Evolutionary conservation across 2,329 filamentous ascomycete genomes (phyloP), one percentile per base, ranked within the genome.

Genomic region (Waltergamsia citrina): DNA sequence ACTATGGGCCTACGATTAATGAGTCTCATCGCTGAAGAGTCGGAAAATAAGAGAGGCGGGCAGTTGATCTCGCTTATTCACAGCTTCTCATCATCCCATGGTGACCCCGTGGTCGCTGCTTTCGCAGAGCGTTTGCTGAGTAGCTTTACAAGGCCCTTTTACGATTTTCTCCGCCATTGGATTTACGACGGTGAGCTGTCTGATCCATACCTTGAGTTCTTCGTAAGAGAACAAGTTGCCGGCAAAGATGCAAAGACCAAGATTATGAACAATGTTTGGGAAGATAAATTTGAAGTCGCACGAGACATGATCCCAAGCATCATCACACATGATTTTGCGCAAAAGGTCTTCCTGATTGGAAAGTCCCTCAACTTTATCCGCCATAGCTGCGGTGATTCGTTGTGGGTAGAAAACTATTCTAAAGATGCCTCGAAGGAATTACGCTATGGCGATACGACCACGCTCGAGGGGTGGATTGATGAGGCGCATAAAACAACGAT

Each of bases 361-460:
- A 98, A 98, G 57, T 94, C 88, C 4, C 71, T 98, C 35, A 98
- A 98, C 57, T 98, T 98, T 58, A 95, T 98, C 53, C 81, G 92
- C 17, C 88, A 95, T 57, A 90, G 87, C 45, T 98, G 92, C 53
- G 82, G 82, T 7, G 93, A 98, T 54, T 85, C 87, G 17, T 77
- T 81, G 21, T 98, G 92, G 92, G 92, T 98, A 2, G 88, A 95
- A 51, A 80, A 80, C 21, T 96, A 98, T 59, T 94, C 88, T 19
- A 94, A 93, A 52, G 81, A 80, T 32, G 84, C 88, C 2, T 94
- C 88, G 8, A 93, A 92, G 57, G 86, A 94, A 57, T 69, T 98
- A 22, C 76, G 78, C 32, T 96, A 98, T 51, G 88, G 88, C 33
- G 90, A 96, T 56, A 95, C 88, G 7, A 85, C 85, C 0, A 93